These are phyloP conservation scores for Cicer yamashitae DNA, from an alignment of 306 rosid species.

Conservation along the genomic window DNA sequence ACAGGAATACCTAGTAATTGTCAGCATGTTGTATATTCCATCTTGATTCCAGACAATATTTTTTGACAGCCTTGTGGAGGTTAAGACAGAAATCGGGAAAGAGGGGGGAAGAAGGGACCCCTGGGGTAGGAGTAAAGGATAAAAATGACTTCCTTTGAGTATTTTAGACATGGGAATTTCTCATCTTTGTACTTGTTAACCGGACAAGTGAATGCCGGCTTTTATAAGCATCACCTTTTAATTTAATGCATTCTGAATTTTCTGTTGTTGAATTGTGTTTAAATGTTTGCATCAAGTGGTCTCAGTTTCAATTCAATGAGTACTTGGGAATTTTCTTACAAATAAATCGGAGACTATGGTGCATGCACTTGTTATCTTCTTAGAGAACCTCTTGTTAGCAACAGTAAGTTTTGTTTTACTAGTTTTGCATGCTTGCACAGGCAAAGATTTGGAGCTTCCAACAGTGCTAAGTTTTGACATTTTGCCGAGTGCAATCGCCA, in stretches of 20 bases:
- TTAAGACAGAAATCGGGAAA: slow-evolving; percentile 26
- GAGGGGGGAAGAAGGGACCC: not conserved
- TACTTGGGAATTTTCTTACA: not conserved
- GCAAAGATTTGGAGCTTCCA: not conserved
- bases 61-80: slow-evolving; percentile 38
- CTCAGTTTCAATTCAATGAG: not conserved
- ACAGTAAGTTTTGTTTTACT: not conserved
- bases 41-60: slow-evolving; percentile 41
- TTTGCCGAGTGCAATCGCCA: not conserved
- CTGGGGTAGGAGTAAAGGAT: not conserved
- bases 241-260: not conserved
- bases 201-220: not conserved
- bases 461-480: not conserved
- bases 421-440: not conserved
- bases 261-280: not conserved
- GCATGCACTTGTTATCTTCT: not conserved
- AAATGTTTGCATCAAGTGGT: not conserved
- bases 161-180: slow-evolving; percentile 12
- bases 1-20: slow-evolving; percentile 40
- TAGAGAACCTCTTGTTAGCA: not conserved
- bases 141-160: slow-evolving; percentile 15
- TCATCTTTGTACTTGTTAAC: not conserved
- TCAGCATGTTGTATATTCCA: slow-evolving; percentile 54
- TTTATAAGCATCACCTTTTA: not conserved
- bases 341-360: not conserved